Conservation (phyloP, 345 rosid species). For the Dipteronia dyeriana region DNA sequence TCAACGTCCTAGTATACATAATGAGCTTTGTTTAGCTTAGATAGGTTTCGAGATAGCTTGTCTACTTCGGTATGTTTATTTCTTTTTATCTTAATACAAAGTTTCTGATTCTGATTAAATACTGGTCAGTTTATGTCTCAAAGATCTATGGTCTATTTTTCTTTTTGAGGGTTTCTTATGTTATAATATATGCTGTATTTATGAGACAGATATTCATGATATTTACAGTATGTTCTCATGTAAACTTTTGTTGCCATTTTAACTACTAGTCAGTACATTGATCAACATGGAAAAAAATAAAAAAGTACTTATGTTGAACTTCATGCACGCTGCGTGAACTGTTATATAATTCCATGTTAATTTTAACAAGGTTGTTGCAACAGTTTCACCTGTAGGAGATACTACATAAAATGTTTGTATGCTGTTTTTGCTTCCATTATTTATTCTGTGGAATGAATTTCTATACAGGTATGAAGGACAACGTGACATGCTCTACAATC, state of each 20-base stretch:
- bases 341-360: not conserved
- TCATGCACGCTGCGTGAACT: not conserved
- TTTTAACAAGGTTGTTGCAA: not conserved
- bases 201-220: not conserved
- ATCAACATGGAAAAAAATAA: not conserved
- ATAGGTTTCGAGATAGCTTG: not conserved
- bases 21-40: not conserved
- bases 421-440: conserved; percentile 7
- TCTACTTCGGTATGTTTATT: not conserved
- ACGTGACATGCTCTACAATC: conserved; percentile 95
- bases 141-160: not conserved
- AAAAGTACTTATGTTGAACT: not conserved
- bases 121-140: not conserved
- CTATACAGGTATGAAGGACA: conserved; percentile 90
- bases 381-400: not conserved
- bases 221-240: not conserved
- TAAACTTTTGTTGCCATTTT: not conserved
- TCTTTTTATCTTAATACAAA: not conserved
- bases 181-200: too few relatives aligned
- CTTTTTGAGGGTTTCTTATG: not conserved
- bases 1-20: not conserved
- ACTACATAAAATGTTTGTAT: not conserved
- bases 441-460: not conserved
- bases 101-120: not conserved
- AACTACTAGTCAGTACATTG: not conserved